Evolutionary conservation across 139 green algal genomes (phyloP).

Genomic region (Desmodesmus armatus): DNA sequence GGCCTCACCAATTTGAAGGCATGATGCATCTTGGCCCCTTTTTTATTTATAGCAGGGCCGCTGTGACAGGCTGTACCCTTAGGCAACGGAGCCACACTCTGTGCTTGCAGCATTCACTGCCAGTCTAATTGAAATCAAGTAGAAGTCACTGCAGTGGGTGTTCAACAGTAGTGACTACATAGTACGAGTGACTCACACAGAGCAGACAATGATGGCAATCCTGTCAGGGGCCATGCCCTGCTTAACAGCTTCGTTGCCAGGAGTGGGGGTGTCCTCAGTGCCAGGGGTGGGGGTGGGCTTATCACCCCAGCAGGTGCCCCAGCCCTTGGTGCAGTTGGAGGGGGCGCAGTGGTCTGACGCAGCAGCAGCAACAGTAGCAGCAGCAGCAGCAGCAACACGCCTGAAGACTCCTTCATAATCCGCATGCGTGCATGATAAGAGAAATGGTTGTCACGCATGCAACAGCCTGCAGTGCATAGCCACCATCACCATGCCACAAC

Average conservation of each 20-base stretch:
- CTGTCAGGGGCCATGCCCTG: not conserved
- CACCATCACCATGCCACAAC: not conserved
- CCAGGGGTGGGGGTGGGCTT: not conserved
- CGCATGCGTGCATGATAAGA: too few relatives aligned
- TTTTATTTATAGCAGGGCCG: too few relatives aligned
- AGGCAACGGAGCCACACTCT: too few relatives aligned
- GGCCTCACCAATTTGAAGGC: too few relatives aligned
- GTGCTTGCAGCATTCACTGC: not conserved
- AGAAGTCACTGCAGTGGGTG: not conserved
- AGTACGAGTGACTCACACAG: not conserved
- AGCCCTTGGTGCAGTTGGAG: not conserved
- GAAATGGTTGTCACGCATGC: too few relatives aligned
- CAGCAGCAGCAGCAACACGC: not conserved
- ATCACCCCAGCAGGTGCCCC: not conserved
- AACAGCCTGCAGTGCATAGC: not conserved
- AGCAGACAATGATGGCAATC: not conserved
- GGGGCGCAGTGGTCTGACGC: not conserved
- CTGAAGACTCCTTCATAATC: too few relatives aligned
- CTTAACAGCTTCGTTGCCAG: not conserved
- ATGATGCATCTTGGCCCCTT: too few relatives aligned
- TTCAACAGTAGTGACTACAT: not conserved
- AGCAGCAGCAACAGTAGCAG: not conserved
- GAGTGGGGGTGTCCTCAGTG: not conserved
- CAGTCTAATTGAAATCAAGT: too few relatives aligned
- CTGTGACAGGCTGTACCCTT: too few relatives aligned